Percentiles rank a stretch among this genome's conserved stretches.
Evolutionary conservation across 2,329 filamentous ascomycete species (phyloP).

Genomic region (Trichophyton schoenleinii): DNA sequence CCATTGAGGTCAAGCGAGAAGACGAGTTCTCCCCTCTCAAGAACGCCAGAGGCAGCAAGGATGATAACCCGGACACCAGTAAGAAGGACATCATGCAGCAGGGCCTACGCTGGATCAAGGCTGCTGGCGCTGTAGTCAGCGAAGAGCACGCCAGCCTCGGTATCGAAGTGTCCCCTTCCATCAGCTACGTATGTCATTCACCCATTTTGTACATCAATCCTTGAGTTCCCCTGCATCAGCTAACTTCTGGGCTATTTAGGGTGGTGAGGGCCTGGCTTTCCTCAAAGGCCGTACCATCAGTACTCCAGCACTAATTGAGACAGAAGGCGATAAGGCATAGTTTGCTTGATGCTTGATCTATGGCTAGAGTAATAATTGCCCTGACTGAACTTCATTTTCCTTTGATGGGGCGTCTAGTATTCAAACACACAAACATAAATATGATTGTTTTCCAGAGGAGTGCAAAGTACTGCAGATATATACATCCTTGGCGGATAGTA

Average conservation of each 20-base stretch:
- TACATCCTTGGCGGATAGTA: too few relatives aligned
- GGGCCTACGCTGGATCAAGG: slow-evolving; percentile 72
- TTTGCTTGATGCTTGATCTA: slow-evolving; percentile 1
- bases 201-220: slow-evolving; percentile 7
- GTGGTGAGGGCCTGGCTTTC: slow-evolving; percentile 52
- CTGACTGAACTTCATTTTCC: neutral
- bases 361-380: neutral
- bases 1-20: slow-evolving; percentile 88
- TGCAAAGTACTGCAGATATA: too few relatives aligned
- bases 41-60: slow-evolving; percentile 72
- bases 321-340: slow-evolving; percentile 33
- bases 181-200: slow-evolving; percentile 72
- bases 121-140: slow-evolving; percentile 62
- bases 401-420: too few relatives aligned
- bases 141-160: slow-evolving; percentile 52
- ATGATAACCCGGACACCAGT: slow-evolving; percentile 92
- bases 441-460: too few relatives aligned
- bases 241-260: slow-evolving; percentile 27
- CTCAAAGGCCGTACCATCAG: slow-evolving; percentile 48
- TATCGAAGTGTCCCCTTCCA: slow-evolving; percentile 80
- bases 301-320: slow-evolving; percentile 52
- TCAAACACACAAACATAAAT: too few relatives aligned
- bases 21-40: slow-evolving; percentile 98
- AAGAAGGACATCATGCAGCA: slow-evolving; percentile 80
- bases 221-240: neutral